A percentile compares a stretch with the other conserved stretches of the same genome.
Evolutionary conservation across 768 basidiomycete genomes (phyloP).

Genomic region (Pulveroboletus sp.): DNA sequence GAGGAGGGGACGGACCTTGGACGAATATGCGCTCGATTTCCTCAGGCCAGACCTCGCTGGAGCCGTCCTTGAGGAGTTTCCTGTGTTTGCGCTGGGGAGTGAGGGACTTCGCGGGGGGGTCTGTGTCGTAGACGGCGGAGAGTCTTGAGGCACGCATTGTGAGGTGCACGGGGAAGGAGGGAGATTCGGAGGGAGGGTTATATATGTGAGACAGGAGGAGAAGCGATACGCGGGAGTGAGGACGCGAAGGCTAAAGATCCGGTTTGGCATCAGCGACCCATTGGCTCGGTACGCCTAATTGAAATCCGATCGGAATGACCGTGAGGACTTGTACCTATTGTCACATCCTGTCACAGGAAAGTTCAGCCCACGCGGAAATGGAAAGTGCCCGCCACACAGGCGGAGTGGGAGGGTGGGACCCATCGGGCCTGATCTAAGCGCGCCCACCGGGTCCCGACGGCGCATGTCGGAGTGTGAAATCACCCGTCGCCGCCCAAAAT

Average conservation of each 20-base stretch:
- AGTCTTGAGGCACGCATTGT: conserved; percentile 26
- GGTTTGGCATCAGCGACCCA: conserved; percentile 29
- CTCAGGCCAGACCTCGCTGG: conserved; percentile 79
- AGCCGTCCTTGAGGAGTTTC: conserved; percentile 81
- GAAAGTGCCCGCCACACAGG: conserved; percentile 45
- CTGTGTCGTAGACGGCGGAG: conserved; percentile 19
- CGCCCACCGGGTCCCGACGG: conserved; percentile 13
- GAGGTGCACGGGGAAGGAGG: conserved; percentile 6
- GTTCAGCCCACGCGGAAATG: conserved; percentile 38
- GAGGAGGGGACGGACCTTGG: conserved; percentile 43
- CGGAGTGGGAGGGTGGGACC: conserved; percentile 39
- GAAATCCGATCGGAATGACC: conserved; percentile 28
- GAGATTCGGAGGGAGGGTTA: conserved; percentile 27
- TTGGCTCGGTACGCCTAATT: conserved; percentile 28
- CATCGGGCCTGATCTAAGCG: conserved; percentile 24
- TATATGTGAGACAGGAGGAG: conserved; percentile 32
- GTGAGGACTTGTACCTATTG: conserved; percentile 19
- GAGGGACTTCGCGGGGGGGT: conserved; percentile 21
- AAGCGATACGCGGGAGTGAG: conserved; percentile 15
- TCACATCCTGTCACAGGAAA: conserved; percentile 17
- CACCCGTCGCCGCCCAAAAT: conserved; percentile 13
- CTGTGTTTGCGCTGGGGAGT: conserved; percentile 80
- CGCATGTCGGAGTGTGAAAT: conserved; percentile 7
- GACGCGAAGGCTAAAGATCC: conserved; percentile 46
- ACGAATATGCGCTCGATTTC: conserved; percentile 73